These are phyloP conservation scores for Neohortaea acidophila DNA, from an alignment of 495 filamentous ascomycete species.

Conservation along the genomic window DNA sequence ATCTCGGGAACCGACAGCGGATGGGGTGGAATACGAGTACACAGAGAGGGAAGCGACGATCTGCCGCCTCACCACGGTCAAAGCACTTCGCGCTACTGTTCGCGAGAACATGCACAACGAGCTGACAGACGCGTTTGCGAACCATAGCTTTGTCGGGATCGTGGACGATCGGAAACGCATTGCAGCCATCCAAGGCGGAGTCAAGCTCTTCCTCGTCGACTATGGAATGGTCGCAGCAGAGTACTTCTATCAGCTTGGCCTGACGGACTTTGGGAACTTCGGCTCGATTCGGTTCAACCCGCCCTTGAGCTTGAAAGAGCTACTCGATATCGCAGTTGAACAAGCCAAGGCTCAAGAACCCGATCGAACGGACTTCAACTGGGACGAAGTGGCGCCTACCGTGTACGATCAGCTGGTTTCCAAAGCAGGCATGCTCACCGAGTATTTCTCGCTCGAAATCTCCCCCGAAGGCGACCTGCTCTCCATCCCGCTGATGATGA, in stretches of 20 bases:
- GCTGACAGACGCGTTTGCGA: constrained; percentile 76
- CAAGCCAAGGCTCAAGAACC: constrained; percentile 39
- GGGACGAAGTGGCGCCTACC: constrained; percentile 44
- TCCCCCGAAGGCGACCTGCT: constrained; percentile 60
- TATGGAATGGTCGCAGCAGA: constrained; percentile 80
- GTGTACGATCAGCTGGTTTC: constrained; percentile 51
- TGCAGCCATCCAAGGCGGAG: constrained; percentile 80
- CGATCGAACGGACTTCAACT: constrained; percentile 44
- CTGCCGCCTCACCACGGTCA: constrained; percentile 66
- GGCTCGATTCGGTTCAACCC: constrained; percentile 69
- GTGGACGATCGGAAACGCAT: constrained; percentile 79
- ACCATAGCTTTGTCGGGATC: constrained; percentile 85
- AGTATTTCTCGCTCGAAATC: constrained; percentile 85
- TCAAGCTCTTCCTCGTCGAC: constrained; percentile 86
- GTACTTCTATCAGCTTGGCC: constrained; percentile 91
- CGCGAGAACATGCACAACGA: constrained; percentile 76
- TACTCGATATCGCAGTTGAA: constrained; percentile 59
- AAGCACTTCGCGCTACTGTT: constrained; percentile 63
- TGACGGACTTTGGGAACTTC: constrained; percentile 95
- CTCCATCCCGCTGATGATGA: constrained; percentile 69
- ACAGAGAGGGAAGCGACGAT: constrained; percentile 50
- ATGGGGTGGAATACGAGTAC: constrained; percentile 46
- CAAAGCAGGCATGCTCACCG: constrained; percentile 68
- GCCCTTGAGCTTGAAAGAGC: constrained; percentile 50
- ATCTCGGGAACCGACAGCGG: constrained; percentile 13